These are phyloP conservation scores for Lyophyllum atratum DNA, from an alignment of 768 basidiomycete genomes.

Conservation along the genomic window DNA sequence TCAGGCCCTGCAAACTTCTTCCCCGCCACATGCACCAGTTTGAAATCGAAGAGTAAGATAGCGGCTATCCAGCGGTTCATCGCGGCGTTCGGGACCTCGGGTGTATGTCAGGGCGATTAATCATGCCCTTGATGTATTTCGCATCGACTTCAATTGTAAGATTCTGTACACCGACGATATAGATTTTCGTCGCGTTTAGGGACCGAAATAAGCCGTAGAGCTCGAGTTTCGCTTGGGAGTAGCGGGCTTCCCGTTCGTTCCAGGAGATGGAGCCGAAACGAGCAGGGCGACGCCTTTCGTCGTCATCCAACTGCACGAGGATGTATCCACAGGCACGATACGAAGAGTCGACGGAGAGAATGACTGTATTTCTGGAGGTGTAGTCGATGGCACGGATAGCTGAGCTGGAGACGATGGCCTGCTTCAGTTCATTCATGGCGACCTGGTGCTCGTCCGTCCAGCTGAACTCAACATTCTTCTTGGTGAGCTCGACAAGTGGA, in stretches of 20 bases:
- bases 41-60: conserved; percentile 39
- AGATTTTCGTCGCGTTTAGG: conserved; percentile 9
- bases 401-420: background rate
- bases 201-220: conserved; percentile 27
- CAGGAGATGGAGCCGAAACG: background rate
- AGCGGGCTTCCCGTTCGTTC: conserved; percentile 21
- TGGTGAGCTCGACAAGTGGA: conserved; percentile 14
- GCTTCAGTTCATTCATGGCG: conserved; percentile 18
- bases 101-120: conserved; percentile 34
- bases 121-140: conserved; percentile 33
- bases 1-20: background rate
- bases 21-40: conserved; percentile 35
- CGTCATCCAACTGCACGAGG: conserved; percentile 9
- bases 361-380: conserved; percentile 16
- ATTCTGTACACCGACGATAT: conserved; percentile 27
- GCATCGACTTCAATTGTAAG: conserved; percentile 23
- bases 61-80: conserved; percentile 44
- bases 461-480: conserved; percentile 19
- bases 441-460: conserved; percentile 20
- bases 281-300: conserved; percentile 1
- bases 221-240: conserved; percentile 27
- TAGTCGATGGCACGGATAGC: conserved; percentile 30
- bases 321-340: conserved; percentile 2
- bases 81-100: conserved; percentile 35
- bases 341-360: conserved; percentile 31